Evolutionary conservation across 2,329 filamentous ascomycete genomes (phyloP), one percentile per base, ranked within the genome.

Genomic region (Hysterium pulicare): DNA sequence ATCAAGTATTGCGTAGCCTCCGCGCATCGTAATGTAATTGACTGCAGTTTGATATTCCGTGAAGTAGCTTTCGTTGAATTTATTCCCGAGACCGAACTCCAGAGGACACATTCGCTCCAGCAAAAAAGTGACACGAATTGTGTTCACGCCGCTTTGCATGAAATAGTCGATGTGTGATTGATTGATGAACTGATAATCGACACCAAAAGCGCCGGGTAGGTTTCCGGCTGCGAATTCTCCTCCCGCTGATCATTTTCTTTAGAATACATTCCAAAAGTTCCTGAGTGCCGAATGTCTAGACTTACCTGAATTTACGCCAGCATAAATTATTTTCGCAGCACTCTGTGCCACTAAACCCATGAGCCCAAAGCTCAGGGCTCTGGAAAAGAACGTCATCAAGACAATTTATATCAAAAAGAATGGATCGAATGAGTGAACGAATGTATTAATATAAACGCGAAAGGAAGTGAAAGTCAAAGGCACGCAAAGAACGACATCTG

Each of bases 41-140:
- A 77, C 67, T 0, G 74, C 71, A 33, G 72, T 57, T 45, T 72
- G 68, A 53, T 66, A 75, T 40, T 67, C 57, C 11, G 55, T 54
- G 49, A 72, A 76, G 54, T 77, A 71, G 23, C 71, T 74, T 54
- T 78, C 74, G 55, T 76, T 71, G 54, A 77, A 76, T 10, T 60
- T 73, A 20, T 64, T 59, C 11, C 74, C 74, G 0, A 77, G 65
- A 1, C 75, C 74, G 8, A 63, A 70, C 4, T 63, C 61, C 0
- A 69, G 50, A 0, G 74, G 75, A 42, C 69, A 72, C 71, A 77
- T 76, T 30, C 74, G 72, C 56, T 77, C 75, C 11, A 75, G 61
- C 3, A 77, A 52, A 54, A 77, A 77, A 2, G 73, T 71, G 31
- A 76, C 66, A 20, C 73, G 69, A 57, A 76, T 75, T 0, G 74